phyloP scores from a whole-genome alignment of 805 yeast genomes.

The Torulaspora microellipsoides region DNA sequence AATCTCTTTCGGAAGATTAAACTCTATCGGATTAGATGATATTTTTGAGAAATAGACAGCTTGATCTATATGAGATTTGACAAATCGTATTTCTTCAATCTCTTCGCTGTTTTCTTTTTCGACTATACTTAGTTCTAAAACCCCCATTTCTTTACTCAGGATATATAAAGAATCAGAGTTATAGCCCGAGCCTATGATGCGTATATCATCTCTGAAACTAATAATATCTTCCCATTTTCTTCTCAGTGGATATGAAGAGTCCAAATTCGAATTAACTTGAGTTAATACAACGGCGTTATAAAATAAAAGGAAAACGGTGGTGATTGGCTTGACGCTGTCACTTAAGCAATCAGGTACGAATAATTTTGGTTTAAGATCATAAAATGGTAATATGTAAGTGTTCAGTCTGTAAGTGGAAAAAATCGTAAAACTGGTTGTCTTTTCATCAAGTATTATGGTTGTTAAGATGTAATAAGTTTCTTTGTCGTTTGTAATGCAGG shows the following conservation, averaged over 20 bases:
- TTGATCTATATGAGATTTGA: conserved; percentile 77
- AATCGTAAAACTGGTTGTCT: conserved; percentile 47
- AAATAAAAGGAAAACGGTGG: conserved; percentile 55
- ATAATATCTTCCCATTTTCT: conserved; percentile 81
- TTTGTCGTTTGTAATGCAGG: conserved; percentile 39
- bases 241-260: conserved; percentile 33
- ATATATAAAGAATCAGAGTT: conserved; percentile 46
- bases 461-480: conserved; percentile 45
- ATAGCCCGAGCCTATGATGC: conserved; percentile 56
- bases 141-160: conserved; percentile 55
- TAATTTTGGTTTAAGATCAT: conserved; percentile 41
- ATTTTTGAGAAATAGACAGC: conserved; percentile 61
- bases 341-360: conserved; percentile 52
- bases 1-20: conserved; percentile 43
- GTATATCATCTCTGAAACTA: conserved; percentile 47
- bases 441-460: conserved; percentile 45
- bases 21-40: conserved; percentile 44
- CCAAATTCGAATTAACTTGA: conserved; percentile 46
- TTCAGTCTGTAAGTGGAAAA: conserved; percentile 65
- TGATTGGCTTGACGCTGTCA: conserved; percentile 12
- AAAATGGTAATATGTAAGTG: conserved; percentile 36
- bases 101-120: conserved; percentile 21
- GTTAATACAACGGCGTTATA: conserved; percentile 60
- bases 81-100: conserved; percentile 33
- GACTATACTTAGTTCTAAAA: conserved; percentile 52